Base-by-base conservation (phyloP, 495 filamentous ascomycete genomes). In the Aspergillus panamensis region DNA sequence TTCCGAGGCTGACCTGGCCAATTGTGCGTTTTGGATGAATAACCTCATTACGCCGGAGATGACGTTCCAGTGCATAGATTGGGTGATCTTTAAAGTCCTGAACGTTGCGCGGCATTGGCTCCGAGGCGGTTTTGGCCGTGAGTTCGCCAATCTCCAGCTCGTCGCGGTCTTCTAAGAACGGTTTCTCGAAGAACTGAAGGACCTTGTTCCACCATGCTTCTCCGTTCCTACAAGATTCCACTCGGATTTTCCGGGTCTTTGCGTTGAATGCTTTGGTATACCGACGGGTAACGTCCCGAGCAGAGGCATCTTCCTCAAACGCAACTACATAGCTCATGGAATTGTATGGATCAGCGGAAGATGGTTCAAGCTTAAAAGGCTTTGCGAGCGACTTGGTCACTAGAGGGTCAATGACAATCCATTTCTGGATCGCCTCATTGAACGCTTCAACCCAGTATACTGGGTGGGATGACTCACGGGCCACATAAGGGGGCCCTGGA, bases 391-490 rank as follows among this genome's bases (percentile, higher is more conserved):
- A 86, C 39, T 77, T 74, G 3, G 90, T 96, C 31, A 92, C 89
- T 3, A 97, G 66, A 0, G 93, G 88, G 65, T 98, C 95, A 21
- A 94, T 81, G 1, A 91, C 81, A 49, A 96, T 80, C 92, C 92
- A 97, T 78, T 91, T 96, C 66, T 96, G 88, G 31, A 87, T 77
- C 13, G 86, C 88, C 55, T 83, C 76, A 64, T 96, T 89, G 64
- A 95, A 90, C 3, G 89, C 87, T 72, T 98, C 94, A 2, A 96
- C 86, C 94, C 94, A 98, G 67, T 89, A 97, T 6, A 97, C 74
- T 0, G 94, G 95, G 59, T 84, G 89, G 2, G 80, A 68, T 3
- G 90, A 93, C 7, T 75, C 68, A 19, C 67, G 65, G 6, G 59
- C 55, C 4, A 44, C 35, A 17, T 67, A 5, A 25, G 62, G 19